phyloP scores from a whole-genome alignment of 495 filamentous ascomycete species.

The Annulohypoxylon nitens region DNA sequence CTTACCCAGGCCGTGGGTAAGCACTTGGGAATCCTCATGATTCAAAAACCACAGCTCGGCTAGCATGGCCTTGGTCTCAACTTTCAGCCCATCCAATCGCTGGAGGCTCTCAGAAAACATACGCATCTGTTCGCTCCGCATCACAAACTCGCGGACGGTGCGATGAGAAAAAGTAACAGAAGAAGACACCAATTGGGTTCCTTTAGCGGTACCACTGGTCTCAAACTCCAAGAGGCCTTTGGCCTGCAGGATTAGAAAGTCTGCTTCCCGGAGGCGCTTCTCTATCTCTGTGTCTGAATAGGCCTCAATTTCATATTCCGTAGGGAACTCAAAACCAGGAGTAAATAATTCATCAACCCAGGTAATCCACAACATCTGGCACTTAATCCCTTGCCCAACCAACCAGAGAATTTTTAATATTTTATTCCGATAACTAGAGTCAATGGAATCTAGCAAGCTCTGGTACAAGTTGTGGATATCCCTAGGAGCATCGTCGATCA shows the following conservation, averaged over 20 bases:
- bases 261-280: not conserved
- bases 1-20: not conserved
- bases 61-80: not conserved
- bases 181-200: not conserved
- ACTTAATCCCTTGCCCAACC: not conserved
- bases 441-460: constrained; percentile 4
- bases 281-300: not conserved
- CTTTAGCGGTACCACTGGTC: not conserved
- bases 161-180: not conserved
- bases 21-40: not conserved
- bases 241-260: not conserved
- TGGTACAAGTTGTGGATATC: not conserved
- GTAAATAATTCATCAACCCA: constrained; percentile 5
- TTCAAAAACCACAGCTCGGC: not conserved
- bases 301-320: not conserved
- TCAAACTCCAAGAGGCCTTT: constrained; percentile 2
- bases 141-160: not conserved
- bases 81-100: not conserved
- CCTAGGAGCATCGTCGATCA: not conserved
- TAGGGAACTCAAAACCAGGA: not conserved
- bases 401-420: not conserved
- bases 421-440: not conserved
- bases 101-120: not conserved
- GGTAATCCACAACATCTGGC: not conserved
- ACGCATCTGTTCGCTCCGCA: not conserved